Base-by-base conservation (phyloP, 1,284 basidiomycete species). In the Ceratobasidium sp. region DNA sequence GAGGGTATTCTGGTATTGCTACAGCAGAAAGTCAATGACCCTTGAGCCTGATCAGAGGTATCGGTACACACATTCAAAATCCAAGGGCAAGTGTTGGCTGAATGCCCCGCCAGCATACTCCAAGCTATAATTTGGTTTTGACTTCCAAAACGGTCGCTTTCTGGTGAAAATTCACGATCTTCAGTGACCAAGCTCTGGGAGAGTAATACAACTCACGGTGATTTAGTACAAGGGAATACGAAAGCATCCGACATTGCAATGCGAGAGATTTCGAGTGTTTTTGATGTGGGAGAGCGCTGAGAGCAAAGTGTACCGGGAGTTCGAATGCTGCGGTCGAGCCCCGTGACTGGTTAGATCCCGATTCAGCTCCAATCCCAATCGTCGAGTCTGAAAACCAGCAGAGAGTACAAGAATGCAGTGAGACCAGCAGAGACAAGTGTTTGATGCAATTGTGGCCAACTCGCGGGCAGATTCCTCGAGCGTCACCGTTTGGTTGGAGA, bases 1-100 rank as follows among this genome's bases (percentile, higher is more conserved):
- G 66, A 22, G 66, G 66, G 34, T 69, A 69, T 24, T 69, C 66
- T 46, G 66, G 66, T 56, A 69, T 69, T 27, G 66, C 66, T 69
- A 39, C 19, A 43, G 19, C 1, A 31, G n/a, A 29, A 24, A 37
- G 34, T 69, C 39, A 58, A 39, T 69, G 58, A 61, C 34, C 34
- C 34, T 41, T 22, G 34, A 61, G 19, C 39, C 37, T 41, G 37
- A 43, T 39, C 7, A 22, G 1, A 16, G 24, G 34, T 1, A 22
- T 51, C n/a, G 22, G 19, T 56, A 51, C 66, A 27, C 53, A 69
- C 66, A 58, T 69, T 69, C 66, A 29, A 69, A 69, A 27, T 69
- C 66, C 37, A 69, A 24, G 14, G 66, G 7, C 9, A 69, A 37
- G 46, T 37, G 53, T 58, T 58, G 53, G 9, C 19, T 58, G 41